phyloP scores from a whole-genome alignment of 768 basidiomycete species.

The Mycena capillaripes region DNA sequence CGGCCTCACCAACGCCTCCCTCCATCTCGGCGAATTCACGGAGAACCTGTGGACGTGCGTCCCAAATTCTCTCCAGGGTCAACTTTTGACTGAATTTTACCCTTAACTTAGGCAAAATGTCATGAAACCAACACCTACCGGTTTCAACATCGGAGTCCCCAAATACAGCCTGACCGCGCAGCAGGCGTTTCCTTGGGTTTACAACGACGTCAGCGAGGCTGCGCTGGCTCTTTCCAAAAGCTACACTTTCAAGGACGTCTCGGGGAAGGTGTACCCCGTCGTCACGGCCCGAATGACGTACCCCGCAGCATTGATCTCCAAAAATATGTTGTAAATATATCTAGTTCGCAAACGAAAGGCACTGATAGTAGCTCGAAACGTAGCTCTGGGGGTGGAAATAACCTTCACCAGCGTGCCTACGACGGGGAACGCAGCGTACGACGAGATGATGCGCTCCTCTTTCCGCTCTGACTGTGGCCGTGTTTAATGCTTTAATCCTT shows the following conservation, averaged over 20 bases:
- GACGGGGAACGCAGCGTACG: neutral
- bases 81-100: no score
- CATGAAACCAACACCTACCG: neutral
- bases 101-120: neutral
- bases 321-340: neutral
- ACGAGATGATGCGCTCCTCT: neutral
- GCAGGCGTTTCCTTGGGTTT: neutral
- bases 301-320: neutral
- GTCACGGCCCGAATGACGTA: constrained; percentile 9
- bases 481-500: neutral
- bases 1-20: constrained; percentile 3
- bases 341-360: no score
- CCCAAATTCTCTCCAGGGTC: neutral
- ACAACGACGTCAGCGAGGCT: neutral
- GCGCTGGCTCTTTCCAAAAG: neutral
- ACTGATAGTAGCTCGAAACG: no score
- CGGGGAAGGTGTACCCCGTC: constrained; percentile 7
- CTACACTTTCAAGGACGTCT: neutral
- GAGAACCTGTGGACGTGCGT: constrained; percentile 18
- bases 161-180: neutral
- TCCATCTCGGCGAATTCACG: constrained; percentile 5
- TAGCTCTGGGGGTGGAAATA: neutral
- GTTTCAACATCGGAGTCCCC: neutral
- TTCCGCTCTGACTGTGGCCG: neutral
- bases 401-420: neutral